Percentiles rank a stretch among this genome's conserved stretches.
phyloP scores from a whole-genome alignment of 192 early-diverging fungal genomes.

The Backusella parvicylindrica region DNA sequence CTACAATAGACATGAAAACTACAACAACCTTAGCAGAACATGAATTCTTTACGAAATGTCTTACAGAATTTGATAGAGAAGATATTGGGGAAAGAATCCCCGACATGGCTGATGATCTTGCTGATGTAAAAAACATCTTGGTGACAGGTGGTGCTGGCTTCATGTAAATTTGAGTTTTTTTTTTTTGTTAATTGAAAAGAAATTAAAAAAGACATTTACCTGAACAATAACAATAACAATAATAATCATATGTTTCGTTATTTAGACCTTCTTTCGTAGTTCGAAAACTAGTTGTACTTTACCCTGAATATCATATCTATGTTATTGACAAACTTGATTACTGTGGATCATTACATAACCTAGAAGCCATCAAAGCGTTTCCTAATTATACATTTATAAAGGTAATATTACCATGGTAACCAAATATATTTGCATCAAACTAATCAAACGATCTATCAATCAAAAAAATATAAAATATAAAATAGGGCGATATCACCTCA shows the following conservation, averaged over 20 bases:
- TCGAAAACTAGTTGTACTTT: constrained; percentile 54
- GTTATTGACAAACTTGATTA: constrained; percentile 79
- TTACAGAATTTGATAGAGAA: constrained; percentile 33
- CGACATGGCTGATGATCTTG: constrained; percentile 26
- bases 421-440: neutral
- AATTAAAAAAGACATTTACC: neutral
- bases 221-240: neutral
- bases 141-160: constrained; percentile 83
- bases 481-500: constrained; percentile 64
- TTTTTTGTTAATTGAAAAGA: neutral
- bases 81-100: constrained; percentile 34
- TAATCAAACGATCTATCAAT: neutral
- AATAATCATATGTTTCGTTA: neutral
- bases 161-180: constrained; percentile 55
- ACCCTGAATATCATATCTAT: constrained; percentile 65
- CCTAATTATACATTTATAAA: constrained; percentile 66
- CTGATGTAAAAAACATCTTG: constrained; percentile 57
- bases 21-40: neutral
- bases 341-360: constrained; percentile 63
- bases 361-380: constrained; percentile 39
- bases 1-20: neutral
- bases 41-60: neutral
- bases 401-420: constrained; percentile 23
- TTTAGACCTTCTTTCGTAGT: constrained; percentile 65
- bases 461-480: neutral